Conservation (phyloP, 2,329 filamentous ascomycete genomes). For the Didymella arachidicola region DNA sequence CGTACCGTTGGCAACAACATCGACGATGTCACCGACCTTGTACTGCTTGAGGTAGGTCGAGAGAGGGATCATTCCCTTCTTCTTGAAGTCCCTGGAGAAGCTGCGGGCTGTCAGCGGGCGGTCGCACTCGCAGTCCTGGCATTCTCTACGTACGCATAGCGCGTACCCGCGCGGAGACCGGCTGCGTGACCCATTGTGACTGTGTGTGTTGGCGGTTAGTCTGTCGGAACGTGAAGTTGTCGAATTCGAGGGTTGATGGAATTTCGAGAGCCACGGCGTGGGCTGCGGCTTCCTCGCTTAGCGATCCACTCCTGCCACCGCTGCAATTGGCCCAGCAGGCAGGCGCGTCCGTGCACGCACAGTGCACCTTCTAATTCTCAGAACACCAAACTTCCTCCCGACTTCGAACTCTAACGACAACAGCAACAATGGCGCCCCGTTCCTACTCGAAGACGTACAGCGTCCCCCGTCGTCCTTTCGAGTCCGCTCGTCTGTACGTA, state of each 20-base stretch:
- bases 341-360: constrained; percentile 14
- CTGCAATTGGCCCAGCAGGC: constrained; percentile 11
- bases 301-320: constrained; percentile 15
- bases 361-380: constrained; percentile 21
- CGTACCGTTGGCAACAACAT: constrained; percentile 98
- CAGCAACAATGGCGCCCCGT: constrained; percentile 58
- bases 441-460: constrained; percentile 99
- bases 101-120: constrained; percentile 38
- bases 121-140: constrained; percentile 14
- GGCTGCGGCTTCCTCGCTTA: constrained; percentile 21
- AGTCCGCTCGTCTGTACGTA: constrained; percentile 99
- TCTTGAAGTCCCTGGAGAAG: constrained; percentile 92
- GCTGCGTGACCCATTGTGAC: constrained; percentile 58
- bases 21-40: constrained; percentile 98
- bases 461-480: constrained; percentile 97
- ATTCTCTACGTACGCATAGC: constrained; percentile 49
- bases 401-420: constrained; percentile 40
- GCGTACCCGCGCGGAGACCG: constrained; percentile 55
- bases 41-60: constrained; percentile 95
- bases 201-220: constrained; percentile 23
- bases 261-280: constrained; percentile 19
- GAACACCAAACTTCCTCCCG: constrained; percentile 30
- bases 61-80: constrained; percentile 92
- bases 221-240: constrained; percentile 13
- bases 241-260: constrained; percentile 2